Base-by-base conservation (phyloP, 164 flowering plant genomes). In the Aristolochia californica region DNA sequence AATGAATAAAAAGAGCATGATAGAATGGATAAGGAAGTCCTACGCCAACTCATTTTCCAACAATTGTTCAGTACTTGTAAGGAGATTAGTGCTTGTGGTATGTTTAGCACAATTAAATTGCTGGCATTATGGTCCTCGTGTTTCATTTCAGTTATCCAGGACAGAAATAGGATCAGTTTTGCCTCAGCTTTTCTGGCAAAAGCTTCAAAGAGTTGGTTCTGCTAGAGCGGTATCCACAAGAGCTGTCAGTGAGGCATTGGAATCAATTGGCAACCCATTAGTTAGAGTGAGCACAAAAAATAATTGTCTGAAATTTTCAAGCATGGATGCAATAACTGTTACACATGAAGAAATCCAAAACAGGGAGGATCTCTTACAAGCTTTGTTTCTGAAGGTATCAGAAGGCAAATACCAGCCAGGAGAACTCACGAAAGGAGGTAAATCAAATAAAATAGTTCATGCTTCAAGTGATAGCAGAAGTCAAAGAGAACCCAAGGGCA, bases 221-320 rank as follows among this genome's bases (percentile, higher is more conserved):
- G 38, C 2, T 40, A 47, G 7, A 13, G 5, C 22, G 44, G 38
- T 47, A 43, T 43, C 67, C 56, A 21, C 34, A 15, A 25, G 15
- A 47, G 60, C 64, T 43, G 18, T 83, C 55, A 78, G 86, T 28
- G 66, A 68, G 60, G 89, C 86, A n/a, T 68, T 85, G 52, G 48
- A 20, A 18, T 47, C 56, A 38, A 75, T 79, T 51, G 81, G 59
- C 21, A 76, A 88, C 71, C 88, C 89, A 53, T 76, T 84, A 5
- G 82, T 84, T 28, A 67, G 78, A 24, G 67, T 81, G 57, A 56
- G 59, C 25, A 44, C 63, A 0, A 54, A 63, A 28, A 57, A 17
- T 20, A 51, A 56, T 30, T 22, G 23, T 34, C 50, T 64, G 0
- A 21, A 43, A n/a, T 27, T 59, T 47, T 4, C 13, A 3, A 60